phyloP scores from a whole-genome alignment of 2,329 filamentous ascomycete genomes.

The Penicillium sp. region DNA sequence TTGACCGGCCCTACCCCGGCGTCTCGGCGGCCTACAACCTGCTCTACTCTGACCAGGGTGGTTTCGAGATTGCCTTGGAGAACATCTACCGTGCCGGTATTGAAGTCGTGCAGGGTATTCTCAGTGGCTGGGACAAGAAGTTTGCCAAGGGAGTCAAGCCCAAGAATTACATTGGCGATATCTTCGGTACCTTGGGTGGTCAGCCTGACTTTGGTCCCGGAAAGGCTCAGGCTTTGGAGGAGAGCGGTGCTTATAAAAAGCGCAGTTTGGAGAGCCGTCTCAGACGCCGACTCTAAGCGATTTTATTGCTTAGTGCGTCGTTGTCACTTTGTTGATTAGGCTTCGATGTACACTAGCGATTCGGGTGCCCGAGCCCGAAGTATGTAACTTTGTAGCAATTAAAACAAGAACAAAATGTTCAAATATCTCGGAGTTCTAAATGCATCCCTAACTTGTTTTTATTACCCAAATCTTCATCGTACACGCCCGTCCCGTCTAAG shows the following conservation, averaged over 20 bases:
- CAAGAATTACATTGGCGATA: conserved; percentile 70
- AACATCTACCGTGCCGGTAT: conserved; percentile 71
- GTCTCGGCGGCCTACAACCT: conserved; percentile 63
- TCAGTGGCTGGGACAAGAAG: conserved; percentile 62
- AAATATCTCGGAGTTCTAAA: background rate
- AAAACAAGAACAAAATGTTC: background rate
- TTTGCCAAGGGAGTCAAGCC: conserved; percentile 62
- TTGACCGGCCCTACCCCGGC: conserved; percentile 68
- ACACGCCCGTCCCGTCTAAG: background rate
- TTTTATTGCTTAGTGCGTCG: background rate
- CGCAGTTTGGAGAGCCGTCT: conserved; percentile 13
- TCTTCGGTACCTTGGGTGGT: conserved; percentile 70
- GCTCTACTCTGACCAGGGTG: conserved; percentile 63
- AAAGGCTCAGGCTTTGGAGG: conserved; percentile 21
- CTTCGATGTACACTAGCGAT: background rate
- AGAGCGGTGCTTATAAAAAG: conserved; percentile 30
- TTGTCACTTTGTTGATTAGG: background rate
- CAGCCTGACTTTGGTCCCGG: conserved; percentile 64
- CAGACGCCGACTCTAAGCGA: conserved; percentile 15
- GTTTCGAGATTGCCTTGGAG: conserved; percentile 63
- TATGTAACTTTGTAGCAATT: background rate
- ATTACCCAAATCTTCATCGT: background rate
- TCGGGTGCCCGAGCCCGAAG: background rate
- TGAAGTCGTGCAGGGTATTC: conserved; percentile 66
- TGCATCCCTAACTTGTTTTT: too few relatives aligned